Percentiles rank a stretch among this genome's conserved stretches.
These are phyloP conservation scores for Fusarium robinianum DNA, from an alignment of 2,329 filamentous ascomycete species.

Conservation along the genomic window DNA sequence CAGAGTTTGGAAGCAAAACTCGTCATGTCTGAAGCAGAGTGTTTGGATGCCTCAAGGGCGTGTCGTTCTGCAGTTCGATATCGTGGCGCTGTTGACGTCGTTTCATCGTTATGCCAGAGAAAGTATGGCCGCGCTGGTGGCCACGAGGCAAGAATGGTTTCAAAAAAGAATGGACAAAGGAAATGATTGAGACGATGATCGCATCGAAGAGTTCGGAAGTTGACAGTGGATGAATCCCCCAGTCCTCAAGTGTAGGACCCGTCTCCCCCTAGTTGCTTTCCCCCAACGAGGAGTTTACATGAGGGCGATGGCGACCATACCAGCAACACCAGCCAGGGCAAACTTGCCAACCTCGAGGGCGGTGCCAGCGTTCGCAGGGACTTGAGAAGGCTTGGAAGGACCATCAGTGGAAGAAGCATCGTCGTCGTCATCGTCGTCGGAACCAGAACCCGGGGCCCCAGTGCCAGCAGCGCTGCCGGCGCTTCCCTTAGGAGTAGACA, in stretches of 20 bases:
- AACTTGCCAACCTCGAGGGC: constrained; percentile 51
- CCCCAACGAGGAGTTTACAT: constrained; percentile 48
- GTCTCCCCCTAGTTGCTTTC: constrained; percentile 3
- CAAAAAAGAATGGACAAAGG: constrained; percentile 26
- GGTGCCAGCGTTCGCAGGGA: constrained; percentile 49
- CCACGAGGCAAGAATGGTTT: constrained; percentile 17
- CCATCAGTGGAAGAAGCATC: constrained; percentile 26
- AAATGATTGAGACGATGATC: constrained; percentile 26
- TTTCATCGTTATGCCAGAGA: constrained; percentile 35
- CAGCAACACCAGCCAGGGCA: constrained; percentile 54
- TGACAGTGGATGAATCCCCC: constrained; percentile 18
- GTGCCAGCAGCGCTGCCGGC: constrained; percentile 23
- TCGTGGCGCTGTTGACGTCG: constrained; percentile 34
- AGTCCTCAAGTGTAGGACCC: constrained; percentile 3
- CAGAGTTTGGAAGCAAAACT: constrained; percentile 32
- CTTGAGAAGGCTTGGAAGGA: constrained; percentile 40
- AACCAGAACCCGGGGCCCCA: constrained; percentile 26
- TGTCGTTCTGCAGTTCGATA: constrained; percentile 29
- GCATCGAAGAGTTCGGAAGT: constrained; percentile 25
- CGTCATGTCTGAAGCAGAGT: constrained; percentile 32
- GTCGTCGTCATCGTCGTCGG: constrained; percentile 32
- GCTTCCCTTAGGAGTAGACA: constrained; percentile 26
- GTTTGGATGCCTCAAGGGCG: constrained; percentile 18
- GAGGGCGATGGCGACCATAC: constrained; percentile 55
- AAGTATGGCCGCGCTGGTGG: constrained; percentile 24